phyloP scores from a whole-genome alignment of 2,329 filamentous ascomycete species.

The Mycosphaerella sp. region DNA sequence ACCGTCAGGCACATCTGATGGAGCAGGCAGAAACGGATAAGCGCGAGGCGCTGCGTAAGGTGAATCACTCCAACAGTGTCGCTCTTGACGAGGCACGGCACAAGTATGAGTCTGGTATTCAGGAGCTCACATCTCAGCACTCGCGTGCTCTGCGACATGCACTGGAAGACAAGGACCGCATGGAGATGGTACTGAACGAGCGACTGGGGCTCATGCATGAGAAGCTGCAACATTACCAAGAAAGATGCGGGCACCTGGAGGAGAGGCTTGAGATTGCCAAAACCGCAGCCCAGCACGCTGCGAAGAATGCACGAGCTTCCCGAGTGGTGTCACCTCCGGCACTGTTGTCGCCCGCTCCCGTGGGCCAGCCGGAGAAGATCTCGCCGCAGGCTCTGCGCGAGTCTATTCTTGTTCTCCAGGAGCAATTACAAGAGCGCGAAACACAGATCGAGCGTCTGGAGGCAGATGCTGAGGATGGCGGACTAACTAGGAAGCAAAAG shows the following conservation, averaged over 20 bases:
- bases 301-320: conserved; percentile 49
- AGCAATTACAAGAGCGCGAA: conserved; percentile 93
- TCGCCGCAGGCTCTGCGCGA: conserved; percentile 92
- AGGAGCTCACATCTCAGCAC: conserved; percentile 57
- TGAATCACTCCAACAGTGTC: conserved; percentile 46
- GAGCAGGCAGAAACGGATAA: conserved; percentile 71
- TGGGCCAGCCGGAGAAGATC: conserved; percentile 67
- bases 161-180: conserved; percentile 72
- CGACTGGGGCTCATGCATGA: conserved; percentile 74
- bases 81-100: conserved; percentile 51
- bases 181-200: conserved; percentile 73
- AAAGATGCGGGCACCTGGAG: conserved; percentile 76
- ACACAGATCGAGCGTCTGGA: conserved; percentile 82
- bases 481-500: conserved; percentile 77
- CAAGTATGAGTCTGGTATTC: conserved; percentile 46
- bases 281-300: conserved; percentile 77
- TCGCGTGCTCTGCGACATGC: conserved; percentile 37
- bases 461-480: conserved; percentile 68
- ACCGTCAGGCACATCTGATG: conserved; percentile 73
- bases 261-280: conserved; percentile 88
- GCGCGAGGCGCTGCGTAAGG: conserved; percentile 51
- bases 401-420: conserved; percentile 92
- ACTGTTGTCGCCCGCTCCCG: conserved; percentile 28
- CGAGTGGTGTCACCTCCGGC: conserved; percentile 26
- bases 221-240: conserved; percentile 78